These are phyloP conservation scores for Cercospora sp. DNA, from an alignment of 2,329 filamentous ascomycete genomes.

Conservation along the genomic window DNA sequence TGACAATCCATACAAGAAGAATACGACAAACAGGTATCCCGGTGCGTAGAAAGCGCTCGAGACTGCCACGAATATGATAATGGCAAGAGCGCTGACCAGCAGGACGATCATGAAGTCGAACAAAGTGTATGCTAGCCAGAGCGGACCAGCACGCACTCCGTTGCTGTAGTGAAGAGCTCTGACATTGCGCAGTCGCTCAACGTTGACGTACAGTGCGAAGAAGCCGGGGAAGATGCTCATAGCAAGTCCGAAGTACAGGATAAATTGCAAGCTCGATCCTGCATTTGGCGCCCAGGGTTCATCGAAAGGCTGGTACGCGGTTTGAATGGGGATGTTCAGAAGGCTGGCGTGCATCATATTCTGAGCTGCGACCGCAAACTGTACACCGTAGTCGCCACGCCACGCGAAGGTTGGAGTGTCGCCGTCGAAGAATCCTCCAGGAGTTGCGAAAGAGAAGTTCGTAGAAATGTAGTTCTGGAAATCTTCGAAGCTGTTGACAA, in stretches of 20 bases:
- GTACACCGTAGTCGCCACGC: slow-evolving; percentile 63
- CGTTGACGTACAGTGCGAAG: slow-evolving; percentile 85
- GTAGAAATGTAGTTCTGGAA: slow-evolving; percentile 67
- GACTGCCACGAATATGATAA: slow-evolving; percentile 64
- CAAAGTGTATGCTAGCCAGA: slow-evolving; percentile 79
- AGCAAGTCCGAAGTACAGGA: slow-evolving; percentile 78
- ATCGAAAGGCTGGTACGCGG: slow-evolving; percentile 73
- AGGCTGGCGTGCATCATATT: slow-evolving; percentile 86
- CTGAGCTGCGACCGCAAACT: slow-evolving; percentile 71
- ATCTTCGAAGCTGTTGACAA: slow-evolving; percentile 63
- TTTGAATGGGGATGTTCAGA: slow-evolving; percentile 67
- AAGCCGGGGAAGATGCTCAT: slow-evolving; percentile 79
- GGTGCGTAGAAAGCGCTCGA: slow-evolving; percentile 73
- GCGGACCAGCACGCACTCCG: slow-evolving; percentile 74
- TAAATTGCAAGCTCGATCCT: slow-evolving; percentile 73
- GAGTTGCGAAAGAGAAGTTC: slow-evolving; percentile 67
- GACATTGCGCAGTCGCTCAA: slow-evolving; percentile 76
- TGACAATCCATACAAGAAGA: slow-evolving; percentile 77
- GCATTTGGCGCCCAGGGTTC: slow-evolving; percentile 67
- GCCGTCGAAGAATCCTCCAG: slow-evolving; percentile 77
- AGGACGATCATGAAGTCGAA: slow-evolving; percentile 81
- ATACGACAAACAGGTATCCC: slow-evolving; percentile 77
- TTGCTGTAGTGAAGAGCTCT: slow-evolving; percentile 88
- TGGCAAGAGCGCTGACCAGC: slow-evolving; percentile 63
- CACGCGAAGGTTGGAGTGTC: slow-evolving; percentile 68